Evolutionary conservation across 1,284 basidiomycete genomes (phyloP).

Genomic region (Fomitopsis pinicola): DNA sequence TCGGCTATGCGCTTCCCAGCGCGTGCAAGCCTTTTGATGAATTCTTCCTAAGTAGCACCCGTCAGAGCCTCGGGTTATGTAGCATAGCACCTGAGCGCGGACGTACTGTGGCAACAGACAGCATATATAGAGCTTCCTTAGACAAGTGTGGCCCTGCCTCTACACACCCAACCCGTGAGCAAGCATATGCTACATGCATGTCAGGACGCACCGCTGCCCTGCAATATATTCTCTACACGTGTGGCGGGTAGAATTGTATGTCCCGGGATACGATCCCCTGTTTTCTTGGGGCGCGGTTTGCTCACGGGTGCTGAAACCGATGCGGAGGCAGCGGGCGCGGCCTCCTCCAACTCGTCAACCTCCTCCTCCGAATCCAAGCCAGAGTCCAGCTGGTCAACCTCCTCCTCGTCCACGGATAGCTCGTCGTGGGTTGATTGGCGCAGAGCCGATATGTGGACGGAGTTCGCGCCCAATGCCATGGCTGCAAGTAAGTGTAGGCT

Average conservation of each 20-base stretch:
- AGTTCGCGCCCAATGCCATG: constrained; percentile 1
- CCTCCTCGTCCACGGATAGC: constrained; percentile 37
- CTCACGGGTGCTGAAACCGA: background rate
- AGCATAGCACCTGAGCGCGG: background rate
- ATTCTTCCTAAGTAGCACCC: constrained; percentile 58
- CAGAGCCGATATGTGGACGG: background rate
- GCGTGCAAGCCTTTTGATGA: constrained; percentile 62
- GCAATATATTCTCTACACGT: constrained; percentile 65
- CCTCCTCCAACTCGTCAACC: constrained; percentile 21
- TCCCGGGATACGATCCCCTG: constrained; percentile 52
- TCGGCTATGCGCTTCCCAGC: constrained; percentile 55
- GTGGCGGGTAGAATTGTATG: constrained; percentile 55
- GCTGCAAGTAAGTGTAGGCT: background rate
- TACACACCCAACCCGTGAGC: constrained; percentile 34
- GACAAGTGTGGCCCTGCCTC: constrained; percentile 53
- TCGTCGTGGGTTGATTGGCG: background rate
- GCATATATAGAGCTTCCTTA: constrained; percentile 66
- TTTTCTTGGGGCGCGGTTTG: constrained; percentile 30
- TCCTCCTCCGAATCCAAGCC: constrained; percentile 43
- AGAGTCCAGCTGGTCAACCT: constrained; percentile 63
- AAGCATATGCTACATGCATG: background rate
- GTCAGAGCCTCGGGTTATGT: background rate
- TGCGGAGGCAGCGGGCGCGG: constrained; percentile 6
- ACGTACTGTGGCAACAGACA: constrained; percentile 68
- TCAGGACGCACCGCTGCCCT: constrained; percentile 55